These are phyloP conservation scores for Fagopyrum tataricum DNA, from an alignment of 148 eudicot species.

Conservation along the genomic window DNA sequence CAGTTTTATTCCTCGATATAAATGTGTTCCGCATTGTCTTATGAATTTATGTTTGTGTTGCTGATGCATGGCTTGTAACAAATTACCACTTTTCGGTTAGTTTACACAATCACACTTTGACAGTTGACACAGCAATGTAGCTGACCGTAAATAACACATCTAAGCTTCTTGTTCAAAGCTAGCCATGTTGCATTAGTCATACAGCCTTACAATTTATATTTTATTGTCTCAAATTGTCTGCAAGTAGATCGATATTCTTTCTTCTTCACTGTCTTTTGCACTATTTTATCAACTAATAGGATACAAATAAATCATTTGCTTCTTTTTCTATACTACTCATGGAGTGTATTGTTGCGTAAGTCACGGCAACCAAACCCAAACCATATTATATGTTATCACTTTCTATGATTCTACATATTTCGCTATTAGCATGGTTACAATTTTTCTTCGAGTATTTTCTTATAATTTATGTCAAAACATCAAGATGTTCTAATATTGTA, in stretches of 20 bases:
- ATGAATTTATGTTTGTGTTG: too few species aligned
- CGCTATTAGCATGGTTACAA: not conserved
- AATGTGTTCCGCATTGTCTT: too few species aligned
- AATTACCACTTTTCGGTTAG: too few species aligned
- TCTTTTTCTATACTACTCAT: not conserved
- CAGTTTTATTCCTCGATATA: too few species aligned
- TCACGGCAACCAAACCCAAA: not conserved
- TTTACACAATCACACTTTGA: too few species aligned
- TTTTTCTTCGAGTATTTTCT: too few species aligned
- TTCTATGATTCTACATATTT: not conserved
- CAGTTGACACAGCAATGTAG: too few species aligned
- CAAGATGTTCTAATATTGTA: not conserved
- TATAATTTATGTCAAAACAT: too few species aligned
- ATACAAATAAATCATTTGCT: not conserved
- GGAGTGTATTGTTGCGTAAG: slow-evolving; percentile 5
- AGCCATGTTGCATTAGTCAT: not conserved
- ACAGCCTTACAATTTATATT: not conserved
- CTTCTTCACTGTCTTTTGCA: not conserved
- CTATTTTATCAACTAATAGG: not conserved
- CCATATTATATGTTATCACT: not conserved
- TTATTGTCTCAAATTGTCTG: not conserved
- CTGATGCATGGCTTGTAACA: too few species aligned
- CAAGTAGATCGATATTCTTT: not conserved
- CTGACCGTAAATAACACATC: not conserved
- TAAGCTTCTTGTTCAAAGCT: not conserved